Percentiles rank a stretch among this genome's conserved stretches.
phyloP scores from a whole-genome alignment of 2,329 filamentous ascomycete species.

The Penicillium sp. region DNA sequence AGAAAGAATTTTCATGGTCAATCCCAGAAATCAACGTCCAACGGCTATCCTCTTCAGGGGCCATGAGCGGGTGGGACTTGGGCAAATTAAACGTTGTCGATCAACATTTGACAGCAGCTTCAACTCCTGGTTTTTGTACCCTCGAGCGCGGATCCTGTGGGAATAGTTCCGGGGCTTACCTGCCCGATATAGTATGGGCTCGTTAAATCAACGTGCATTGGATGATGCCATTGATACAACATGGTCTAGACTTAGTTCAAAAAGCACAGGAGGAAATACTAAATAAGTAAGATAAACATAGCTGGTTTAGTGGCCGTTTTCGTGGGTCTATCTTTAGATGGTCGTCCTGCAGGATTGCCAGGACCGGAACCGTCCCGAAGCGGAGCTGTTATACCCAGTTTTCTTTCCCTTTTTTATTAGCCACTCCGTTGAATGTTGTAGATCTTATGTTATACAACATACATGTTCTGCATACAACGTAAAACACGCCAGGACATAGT shows the following conservation, averaged over 20 bases:
- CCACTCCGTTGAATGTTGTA: neutral
- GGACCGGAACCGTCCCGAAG: neutral
- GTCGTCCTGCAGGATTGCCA: neutral
- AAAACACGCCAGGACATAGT: no score
- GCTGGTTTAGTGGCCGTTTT: slow-evolving; percentile 1
- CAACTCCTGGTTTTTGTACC: neutral
- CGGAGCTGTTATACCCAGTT: neutral
- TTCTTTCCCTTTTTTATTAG: neutral
- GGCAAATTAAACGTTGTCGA: slow-evolving; percentile 7
- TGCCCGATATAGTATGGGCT: neutral
- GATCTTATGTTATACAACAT: no score
- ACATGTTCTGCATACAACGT: no score
- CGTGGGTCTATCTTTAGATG: neutral
- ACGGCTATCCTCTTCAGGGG: neutral
- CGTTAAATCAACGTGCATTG: neutral
- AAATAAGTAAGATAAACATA: neutral
- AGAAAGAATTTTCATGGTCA: neutral
- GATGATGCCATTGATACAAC: no score
- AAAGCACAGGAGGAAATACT: neutral
- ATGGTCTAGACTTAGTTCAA: no score
- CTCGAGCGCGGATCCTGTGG: neutral
- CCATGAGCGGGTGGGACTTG: neutral
- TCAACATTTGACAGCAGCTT: slow-evolving; percentile 8
- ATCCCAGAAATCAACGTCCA: neutral
- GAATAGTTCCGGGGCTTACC: slow-evolving; percentile 1